Evolutionary conservation across 2,329 filamentous ascomycete species (phyloP).

Genomic region (Zymoseptoria brevis): DNA sequence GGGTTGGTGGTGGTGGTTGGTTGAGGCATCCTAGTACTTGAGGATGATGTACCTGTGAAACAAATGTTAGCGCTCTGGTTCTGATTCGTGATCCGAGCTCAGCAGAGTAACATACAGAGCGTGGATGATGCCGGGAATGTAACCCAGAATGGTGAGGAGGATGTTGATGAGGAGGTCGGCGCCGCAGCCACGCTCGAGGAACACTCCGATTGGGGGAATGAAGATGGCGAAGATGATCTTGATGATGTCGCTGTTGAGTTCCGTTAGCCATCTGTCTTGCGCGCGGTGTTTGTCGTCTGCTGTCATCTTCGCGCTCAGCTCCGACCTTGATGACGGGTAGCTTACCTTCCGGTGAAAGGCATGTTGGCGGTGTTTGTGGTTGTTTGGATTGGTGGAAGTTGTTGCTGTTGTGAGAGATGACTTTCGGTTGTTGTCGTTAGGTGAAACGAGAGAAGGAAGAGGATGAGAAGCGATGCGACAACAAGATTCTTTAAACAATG

Average conservation of each 20-base stretch:
- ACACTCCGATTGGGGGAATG: conserved; percentile 83
- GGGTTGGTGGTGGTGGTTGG: background rate
- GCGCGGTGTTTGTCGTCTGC: conserved; percentile 2
- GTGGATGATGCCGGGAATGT: conserved; percentile 67
- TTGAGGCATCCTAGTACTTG: conserved; percentile 59
- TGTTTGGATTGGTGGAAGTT: background rate
- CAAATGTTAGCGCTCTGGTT: background rate
- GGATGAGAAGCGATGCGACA: background rate
- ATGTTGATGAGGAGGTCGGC: conserved; percentile 89
- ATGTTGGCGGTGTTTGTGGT: conserved; percentile 29
- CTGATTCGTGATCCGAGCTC: background rate
- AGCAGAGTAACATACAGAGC: conserved; percentile 60
- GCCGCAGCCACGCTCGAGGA: conserved; percentile 86
- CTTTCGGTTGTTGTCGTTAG: background rate
- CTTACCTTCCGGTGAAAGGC: conserved; percentile 54
- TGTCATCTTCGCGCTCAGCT: background rate
- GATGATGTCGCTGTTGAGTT: conserved; percentile 58
- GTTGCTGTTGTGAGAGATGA: background rate
- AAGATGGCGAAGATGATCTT: conserved; percentile 83
- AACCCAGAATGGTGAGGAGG: conserved; percentile 53
- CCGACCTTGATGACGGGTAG: too few relatives aligned
- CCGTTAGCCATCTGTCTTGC: background rate
- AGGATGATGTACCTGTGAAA: conserved; percentile 69
- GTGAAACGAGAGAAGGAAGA: background rate
- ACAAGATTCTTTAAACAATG: background rate